Conservation (phyloP, 805 yeast species). For the Clavispora vitiphila region DNA sequence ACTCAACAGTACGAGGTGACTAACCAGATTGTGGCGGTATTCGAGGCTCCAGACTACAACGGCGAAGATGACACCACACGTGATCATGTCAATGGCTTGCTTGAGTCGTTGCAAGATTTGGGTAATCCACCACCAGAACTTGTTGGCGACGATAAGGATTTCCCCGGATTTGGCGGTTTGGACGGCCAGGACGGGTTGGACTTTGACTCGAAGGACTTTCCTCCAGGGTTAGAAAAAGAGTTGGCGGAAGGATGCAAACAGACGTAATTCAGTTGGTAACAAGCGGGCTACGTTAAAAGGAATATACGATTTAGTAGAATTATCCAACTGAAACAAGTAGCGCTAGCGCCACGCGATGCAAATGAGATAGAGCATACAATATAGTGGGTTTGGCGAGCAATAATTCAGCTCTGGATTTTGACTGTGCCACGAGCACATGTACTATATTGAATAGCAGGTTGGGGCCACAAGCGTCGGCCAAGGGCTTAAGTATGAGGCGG, state of each 20-base stretch:
- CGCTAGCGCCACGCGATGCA: too few relatives aligned
- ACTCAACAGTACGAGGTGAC: constrained; percentile 59
- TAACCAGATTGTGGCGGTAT: constrained; percentile 54
- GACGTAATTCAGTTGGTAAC: constrained; percentile 9
- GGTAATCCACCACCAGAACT: constrained; percentile 81
- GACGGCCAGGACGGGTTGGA: constrained; percentile 40
- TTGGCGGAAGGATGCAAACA: constrained; percentile 57
- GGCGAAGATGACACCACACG: constrained; percentile 44
- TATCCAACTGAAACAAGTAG: too few relatives aligned
- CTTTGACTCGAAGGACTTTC: constrained; percentile 49
- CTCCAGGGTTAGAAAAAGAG: constrained; percentile 47
- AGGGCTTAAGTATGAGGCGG: background rate
- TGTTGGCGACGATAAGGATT: constrained; percentile 51
- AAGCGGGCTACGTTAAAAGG: too few relatives aligned
- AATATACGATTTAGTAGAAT: too few relatives aligned
- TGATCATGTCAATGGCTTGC: constrained; percentile 48
- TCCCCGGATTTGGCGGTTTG: constrained; percentile 42
- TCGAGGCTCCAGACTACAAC: constrained; percentile 59
- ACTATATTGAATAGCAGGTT: too few relatives aligned
- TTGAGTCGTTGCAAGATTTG: constrained; percentile 66
- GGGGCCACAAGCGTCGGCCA: too few relatives aligned
- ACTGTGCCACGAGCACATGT: too few relatives aligned
- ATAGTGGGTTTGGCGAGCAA: too few relatives aligned
- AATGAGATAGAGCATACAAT: too few relatives aligned
- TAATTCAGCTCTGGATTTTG: too few relatives aligned